Conservation (phyloP, 805 yeast genomes). For the Debaryomyces tyrocola region DNA sequence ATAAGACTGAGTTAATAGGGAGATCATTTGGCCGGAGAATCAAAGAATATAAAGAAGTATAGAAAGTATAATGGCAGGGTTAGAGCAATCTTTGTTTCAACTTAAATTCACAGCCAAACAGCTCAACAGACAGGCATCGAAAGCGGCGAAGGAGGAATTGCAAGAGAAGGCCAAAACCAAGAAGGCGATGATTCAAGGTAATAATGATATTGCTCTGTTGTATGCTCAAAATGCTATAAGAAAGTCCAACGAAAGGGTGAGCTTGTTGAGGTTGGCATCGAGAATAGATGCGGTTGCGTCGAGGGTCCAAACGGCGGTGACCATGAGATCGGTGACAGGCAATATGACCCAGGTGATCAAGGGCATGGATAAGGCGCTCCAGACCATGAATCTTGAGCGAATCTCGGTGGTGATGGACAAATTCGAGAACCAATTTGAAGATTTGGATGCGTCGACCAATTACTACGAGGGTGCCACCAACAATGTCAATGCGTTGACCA, state of each 20-base stretch:
- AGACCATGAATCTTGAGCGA: constrained; percentile 90
- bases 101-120: constrained; percentile 91
- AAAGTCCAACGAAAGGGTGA: constrained; percentile 82
- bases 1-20: too few relatives aligned
- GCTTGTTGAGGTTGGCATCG: constrained; percentile 77
- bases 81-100: constrained; percentile 59
- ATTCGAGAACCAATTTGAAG: constrained; percentile 94
- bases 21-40: too few relatives aligned
- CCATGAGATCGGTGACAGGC: constrained; percentile 93
- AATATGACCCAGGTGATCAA: constrained; percentile 90
- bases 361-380: constrained; percentile 96
- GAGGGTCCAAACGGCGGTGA: constrained; percentile 95
- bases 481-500: constrained; percentile 81
- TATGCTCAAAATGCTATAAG: constrained; percentile 97
- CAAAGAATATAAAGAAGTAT: background rate
- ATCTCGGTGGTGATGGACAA: constrained; percentile 96
- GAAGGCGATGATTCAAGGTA: constrained; percentile 82
- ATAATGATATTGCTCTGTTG: constrained; percentile 87
- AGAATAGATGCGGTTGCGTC: constrained; percentile 95
- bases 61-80: constrained; percentile 31
- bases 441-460: constrained; percentile 87
- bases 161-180: constrained; percentile 86
- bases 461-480: constrained; percentile 91
- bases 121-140: constrained; percentile 82
- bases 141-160: constrained; percentile 87